These are phyloP conservation scores for Skeletonema potamos DNA, from an alignment of 108 stramenopile genomes.

Conservation along the genomic window DNA sequence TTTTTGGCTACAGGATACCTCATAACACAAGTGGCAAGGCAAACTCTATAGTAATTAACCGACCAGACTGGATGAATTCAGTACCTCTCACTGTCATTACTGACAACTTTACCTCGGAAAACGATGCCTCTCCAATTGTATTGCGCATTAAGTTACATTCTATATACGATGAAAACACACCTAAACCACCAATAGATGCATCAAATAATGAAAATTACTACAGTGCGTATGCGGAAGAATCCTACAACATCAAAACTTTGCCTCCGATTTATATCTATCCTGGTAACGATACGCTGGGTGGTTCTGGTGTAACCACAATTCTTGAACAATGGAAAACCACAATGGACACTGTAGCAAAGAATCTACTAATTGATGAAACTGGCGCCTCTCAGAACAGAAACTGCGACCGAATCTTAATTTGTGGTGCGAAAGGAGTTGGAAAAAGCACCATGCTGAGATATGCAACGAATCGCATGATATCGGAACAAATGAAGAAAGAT, in stretches of 20 bases:
- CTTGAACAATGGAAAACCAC: conserved; percentile 48
- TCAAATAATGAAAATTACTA: conserved; percentile 11
- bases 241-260: conserved; percentile 20
- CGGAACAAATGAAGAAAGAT: not conserved
- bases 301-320: conserved; percentile 28
- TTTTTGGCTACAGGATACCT: conserved; percentile 31
- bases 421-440: conserved; percentile 92
- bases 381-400: conserved; percentile 4
- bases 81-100: conserved; percentile 23
- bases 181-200: not conserved
- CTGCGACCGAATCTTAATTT: conserved; percentile 49
- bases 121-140: not conserved
- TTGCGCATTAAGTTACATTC: conserved; percentile 29
- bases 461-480: conserved; percentile 73
- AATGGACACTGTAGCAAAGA: conserved; percentile 36
- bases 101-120: not conserved
- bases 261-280: conserved; percentile 7
- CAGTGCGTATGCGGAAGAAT: conserved; percentile 24
- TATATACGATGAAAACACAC: conserved; percentile 1
- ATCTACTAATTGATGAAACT: conserved; percentile 6
- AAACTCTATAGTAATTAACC: conserved; percentile 18
- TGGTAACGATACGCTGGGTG: conserved; percentile 13
- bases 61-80: conserved; percentile 44
- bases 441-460: conserved; percentile 88
- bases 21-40: not conserved